Evolutionary conservation across 345 rosid species (phyloP).

Genomic region (Geranium rotundifolium): DNA sequence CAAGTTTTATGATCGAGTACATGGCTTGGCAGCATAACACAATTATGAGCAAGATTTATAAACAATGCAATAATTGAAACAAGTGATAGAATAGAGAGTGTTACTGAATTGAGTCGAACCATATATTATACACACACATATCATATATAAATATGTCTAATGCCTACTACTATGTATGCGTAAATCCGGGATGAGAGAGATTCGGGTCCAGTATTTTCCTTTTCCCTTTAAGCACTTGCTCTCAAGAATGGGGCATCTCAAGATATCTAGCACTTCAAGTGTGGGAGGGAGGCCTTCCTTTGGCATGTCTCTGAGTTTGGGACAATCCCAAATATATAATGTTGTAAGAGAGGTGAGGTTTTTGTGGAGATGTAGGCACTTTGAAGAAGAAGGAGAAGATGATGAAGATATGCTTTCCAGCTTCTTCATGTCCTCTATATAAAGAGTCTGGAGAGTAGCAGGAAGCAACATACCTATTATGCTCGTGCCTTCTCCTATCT

Average conservation of each 20-base stretch:
- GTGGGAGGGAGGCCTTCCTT: background rate
- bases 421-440: background rate
- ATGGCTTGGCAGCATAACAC: too few species aligned
- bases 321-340: background rate
- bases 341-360: background rate
- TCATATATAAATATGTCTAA: too few species aligned
- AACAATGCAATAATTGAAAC: too few species aligned
- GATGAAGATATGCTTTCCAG: background rate
- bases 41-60: too few species aligned
- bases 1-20: too few species aligned
- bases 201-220: background rate
- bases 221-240: background rate
- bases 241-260: background rate
- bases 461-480: background rate
- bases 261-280: background rate
- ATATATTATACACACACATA: too few species aligned
- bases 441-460: background rate
- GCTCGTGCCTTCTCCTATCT: background rate
- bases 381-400: background rate
- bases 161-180: too few species aligned
- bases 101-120: too few species aligned
- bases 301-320: background rate
- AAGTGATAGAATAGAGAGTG: too few species aligned
- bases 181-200: background rate
- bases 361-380: too few species aligned